phyloP scores from a whole-genome alignment of 169 alveolate species.

The Cryptosporidium parvum region DNA sequence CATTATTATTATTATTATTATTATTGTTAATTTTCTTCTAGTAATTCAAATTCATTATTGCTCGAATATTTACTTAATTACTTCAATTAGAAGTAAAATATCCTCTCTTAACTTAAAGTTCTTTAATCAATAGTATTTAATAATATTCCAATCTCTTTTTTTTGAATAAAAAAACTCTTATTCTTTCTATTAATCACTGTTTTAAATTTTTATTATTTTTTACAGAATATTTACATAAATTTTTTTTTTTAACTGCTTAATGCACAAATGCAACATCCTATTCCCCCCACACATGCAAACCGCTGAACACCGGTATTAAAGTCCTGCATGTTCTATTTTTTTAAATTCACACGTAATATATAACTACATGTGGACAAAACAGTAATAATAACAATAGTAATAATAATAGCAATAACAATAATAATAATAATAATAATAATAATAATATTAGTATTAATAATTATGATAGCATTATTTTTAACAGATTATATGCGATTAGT shows the following conservation, averaged over 20 bases:
- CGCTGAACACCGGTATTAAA: constrained; percentile 16
- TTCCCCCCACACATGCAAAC: constrained; percentile 8
- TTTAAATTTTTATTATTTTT: not conserved
- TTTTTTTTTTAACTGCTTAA: not conserved
- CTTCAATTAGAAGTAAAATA: not conserved
- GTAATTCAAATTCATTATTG: not conserved
- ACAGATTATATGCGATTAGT: too few species aligned
- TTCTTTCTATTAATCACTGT: not conserved
- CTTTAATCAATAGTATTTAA: not conserved
- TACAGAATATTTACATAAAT: not conserved
- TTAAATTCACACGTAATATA: not conserved
- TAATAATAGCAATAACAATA: not conserved
- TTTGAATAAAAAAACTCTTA: not conserved
- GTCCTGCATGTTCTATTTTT: not conserved
- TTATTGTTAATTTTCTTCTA: not conserved
- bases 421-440: not conserved
- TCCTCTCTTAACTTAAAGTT: not conserved
- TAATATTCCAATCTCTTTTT: not conserved
- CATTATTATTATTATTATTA: not conserved
- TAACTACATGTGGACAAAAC: not conserved
- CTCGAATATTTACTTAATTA: not conserved
- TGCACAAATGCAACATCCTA: constrained; percentile 6
- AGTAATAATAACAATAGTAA: not conserved
- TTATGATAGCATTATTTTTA: not conserved
- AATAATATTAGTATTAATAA: not conserved